Base-by-base conservation (phyloP, 441 rosid genomes). In the Omphalea diandra region DNA sequence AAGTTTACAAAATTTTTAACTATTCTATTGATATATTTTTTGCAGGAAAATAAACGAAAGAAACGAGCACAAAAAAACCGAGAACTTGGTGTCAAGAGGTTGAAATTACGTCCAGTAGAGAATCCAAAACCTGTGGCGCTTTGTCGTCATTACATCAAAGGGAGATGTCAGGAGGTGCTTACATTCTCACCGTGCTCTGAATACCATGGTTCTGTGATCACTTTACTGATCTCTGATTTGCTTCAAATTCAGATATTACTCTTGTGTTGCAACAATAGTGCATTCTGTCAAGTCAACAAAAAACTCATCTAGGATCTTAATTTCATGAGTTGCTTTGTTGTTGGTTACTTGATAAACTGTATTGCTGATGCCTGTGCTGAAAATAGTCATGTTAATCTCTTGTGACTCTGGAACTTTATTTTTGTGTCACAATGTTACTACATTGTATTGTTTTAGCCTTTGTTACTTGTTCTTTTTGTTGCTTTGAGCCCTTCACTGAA, bases 151-250 rank as follows among this genome's bases (percentile, higher is more conserved):
- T 89, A 80, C 80, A 82, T 89, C 71, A 79, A 73, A 56, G 97
- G 98, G 49, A 85, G 91, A 83, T 93, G 97, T 75, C 75, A 80
- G 8, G 91, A 90, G 97, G 98, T 93, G 32, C 57, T 35, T 60
- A 29, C 20, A 3, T 41, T 44, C 44, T 72, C 63, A 7, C 58
- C 44, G 17, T 47, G 41, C 60, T 75, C 52, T 65, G 26, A 15
- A 49, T 67, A 40, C 53, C 47, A 24, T 41, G 49, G 10, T 68
- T 36, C 71, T 54, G 56, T 46, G 29, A 52, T 73, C 3, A 33
- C 15, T 53, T 58, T 32, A 22, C 61, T 73, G 61, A 61, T 50
- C 71, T 22, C 38, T 11, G 22, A 59, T 50, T 27, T 27, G 38
- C 56, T 52, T 26, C 29, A 46, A 35, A 41, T 49, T 44, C 6